Evolutionary conservation across 768 basidiomycete species (phyloP).

Genomic region (Tremella fuciformis): DNA sequence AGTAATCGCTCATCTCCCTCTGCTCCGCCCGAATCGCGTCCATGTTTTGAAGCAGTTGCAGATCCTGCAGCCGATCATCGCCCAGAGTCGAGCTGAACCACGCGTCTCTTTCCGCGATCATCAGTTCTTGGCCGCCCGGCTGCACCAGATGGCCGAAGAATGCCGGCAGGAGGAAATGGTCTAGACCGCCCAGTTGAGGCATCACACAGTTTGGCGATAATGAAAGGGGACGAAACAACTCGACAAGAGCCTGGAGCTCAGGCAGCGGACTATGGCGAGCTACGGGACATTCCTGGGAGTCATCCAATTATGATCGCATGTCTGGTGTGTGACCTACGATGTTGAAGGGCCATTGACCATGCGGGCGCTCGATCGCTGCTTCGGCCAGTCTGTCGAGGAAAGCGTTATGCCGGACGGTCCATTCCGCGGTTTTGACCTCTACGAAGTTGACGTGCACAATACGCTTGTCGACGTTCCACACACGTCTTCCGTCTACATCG

Average conservation of each 20-base stretch:
- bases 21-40: no score
- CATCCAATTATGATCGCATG: constrained; percentile 3
- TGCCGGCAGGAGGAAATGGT: constrained; percentile 68
- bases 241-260: constrained; percentile 76
- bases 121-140: constrained; percentile 37
- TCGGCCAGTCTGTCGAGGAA: constrained; percentile 55
- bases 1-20: no score
- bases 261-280: constrained; percentile 83
- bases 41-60: no score
- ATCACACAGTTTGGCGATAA: constrained; percentile 77
- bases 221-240: constrained; percentile 71
- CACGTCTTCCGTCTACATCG: constrained; percentile 49
- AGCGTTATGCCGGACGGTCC: constrained; percentile 58
- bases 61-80: no score
- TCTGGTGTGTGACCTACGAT: constrained; percentile 57
- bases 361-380: constrained; percentile 23
- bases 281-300: constrained; percentile 55
- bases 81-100: constrained; percentile 14
- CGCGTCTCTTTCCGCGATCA: constrained; percentile 24
- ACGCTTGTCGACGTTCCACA: constrained; percentile 32
- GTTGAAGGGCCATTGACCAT: constrained; percentile 56
- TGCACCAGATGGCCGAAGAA: constrained; percentile 66
- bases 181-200: constrained; percentile 59
- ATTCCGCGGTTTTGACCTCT: constrained; percentile 62
- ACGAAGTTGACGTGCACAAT: constrained; percentile 85